Evolutionary conservation across 1,139 yeast genomes (phyloP).

Genomic region (Wickerhamiella infanticola): DNA sequence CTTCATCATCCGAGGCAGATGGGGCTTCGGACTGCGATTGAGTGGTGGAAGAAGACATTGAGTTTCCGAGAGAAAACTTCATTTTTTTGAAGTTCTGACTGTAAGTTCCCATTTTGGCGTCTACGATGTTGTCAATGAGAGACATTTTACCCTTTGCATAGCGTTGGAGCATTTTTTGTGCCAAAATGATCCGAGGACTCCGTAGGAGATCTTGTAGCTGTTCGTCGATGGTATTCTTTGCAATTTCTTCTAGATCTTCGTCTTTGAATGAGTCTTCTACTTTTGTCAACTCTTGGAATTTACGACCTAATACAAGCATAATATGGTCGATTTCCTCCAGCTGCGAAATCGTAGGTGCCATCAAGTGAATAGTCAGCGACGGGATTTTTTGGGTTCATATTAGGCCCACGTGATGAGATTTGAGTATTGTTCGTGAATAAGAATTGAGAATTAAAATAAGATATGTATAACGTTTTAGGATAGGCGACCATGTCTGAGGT

Average conservation of each 20-base stretch:
- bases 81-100: not conserved
- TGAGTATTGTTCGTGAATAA: not conserved
- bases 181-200: conserved; percentile 42
- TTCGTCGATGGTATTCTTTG: conserved; percentile 18
- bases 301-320: conserved; percentile 35
- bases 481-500: conserved; percentile 6
- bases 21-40: not conserved
- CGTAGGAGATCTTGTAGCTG: conserved; percentile 23
- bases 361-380: not conserved
- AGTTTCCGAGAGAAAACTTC: not conserved
- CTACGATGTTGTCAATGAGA: conserved; percentile 32
- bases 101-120: conserved; percentile 2
- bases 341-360: conserved; percentile 3
- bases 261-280: conserved; percentile 39
- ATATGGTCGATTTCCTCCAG: conserved; percentile 32
- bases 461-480: not conserved
- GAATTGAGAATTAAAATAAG: not conserved
- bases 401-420: not conserved
- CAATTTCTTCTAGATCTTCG: conserved; percentile 27
- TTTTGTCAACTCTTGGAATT: conserved; percentile 35
- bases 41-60: not conserved
- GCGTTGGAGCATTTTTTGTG: conserved; percentile 42
- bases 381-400: no score
- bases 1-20: not conserved
- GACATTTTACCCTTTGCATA: conserved; percentile 34